phyloP scores from a whole-genome alignment of 2,329 filamentous ascomycete species.

The Aaosphaeria pasadenensis region DNA sequence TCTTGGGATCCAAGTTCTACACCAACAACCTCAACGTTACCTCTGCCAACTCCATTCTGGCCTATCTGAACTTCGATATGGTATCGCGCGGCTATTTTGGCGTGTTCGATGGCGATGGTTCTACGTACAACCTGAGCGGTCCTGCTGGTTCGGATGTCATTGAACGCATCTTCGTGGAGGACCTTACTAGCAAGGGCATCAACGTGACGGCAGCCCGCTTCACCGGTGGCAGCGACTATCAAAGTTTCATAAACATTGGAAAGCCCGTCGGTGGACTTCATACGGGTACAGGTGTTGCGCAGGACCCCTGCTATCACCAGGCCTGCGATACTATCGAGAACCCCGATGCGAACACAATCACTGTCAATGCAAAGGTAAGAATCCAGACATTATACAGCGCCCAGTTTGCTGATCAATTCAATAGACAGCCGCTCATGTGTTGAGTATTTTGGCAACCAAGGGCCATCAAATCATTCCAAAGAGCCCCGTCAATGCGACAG shows the following conservation, averaged over 20 bases:
- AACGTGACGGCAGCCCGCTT: slow-evolving; percentile 37
- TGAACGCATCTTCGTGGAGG: slow-evolving; percentile 36
- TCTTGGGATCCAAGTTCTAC: slow-evolving; percentile 40
- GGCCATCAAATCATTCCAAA: slow-evolving; percentile 34
- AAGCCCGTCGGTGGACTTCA: slow-evolving; percentile 40
- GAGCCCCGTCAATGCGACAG: slow-evolving; percentile 28
- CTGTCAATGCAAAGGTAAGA: slow-evolving; percentile 37
- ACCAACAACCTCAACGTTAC: slow-evolving; percentile 27
- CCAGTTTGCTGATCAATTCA: slow-evolving; percentile 3
- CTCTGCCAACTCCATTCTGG: slow-evolving; percentile 35
- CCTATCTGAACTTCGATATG: slow-evolving; percentile 46
- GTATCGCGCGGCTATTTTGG: slow-evolving; percentile 38
- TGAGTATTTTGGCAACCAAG: slow-evolving; percentile 28
- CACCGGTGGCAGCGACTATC: slow-evolving; percentile 40
- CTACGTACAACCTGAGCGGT: slow-evolving; percentile 29
- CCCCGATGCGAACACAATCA: slow-evolving; percentile 33
- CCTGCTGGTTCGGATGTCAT: slow-evolving; percentile 32
- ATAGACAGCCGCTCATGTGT: slow-evolving; percentile 33
- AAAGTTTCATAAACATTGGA: slow-evolving; percentile 39
- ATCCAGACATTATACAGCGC: neutral
- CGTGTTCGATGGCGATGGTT: slow-evolving; percentile 40
- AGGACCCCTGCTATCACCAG: slow-evolving; percentile 41
- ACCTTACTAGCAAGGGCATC: slow-evolving; percentile 32
- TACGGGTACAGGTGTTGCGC: slow-evolving; percentile 39
- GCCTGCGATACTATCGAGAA: slow-evolving; percentile 39